phyloP scores from a whole-genome alignment of 2,329 filamentous ascomycete species.

The Stenocarpella maydis region DNA sequence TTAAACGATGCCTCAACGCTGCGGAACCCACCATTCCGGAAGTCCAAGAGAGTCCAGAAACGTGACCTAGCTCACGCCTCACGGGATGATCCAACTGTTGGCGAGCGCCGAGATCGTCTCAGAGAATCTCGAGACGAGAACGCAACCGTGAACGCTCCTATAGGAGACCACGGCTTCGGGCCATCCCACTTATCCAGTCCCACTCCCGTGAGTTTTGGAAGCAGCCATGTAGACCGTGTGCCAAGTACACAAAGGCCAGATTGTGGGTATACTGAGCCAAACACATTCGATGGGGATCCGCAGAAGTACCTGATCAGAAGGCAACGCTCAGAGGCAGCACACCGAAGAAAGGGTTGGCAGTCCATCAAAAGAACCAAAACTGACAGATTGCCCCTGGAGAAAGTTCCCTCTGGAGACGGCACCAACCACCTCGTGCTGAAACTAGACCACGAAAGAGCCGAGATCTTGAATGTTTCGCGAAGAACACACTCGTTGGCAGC shows the following conservation, averaged over 20 bases:
- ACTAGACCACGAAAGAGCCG: conserved; percentile 11
- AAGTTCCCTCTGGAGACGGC: conserved; percentile 30
- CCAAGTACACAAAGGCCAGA: neutral
- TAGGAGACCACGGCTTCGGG: neutral
- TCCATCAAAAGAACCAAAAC: conserved; percentile 38
- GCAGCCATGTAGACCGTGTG: neutral
- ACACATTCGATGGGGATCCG: conserved; percentile 26
- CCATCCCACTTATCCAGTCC: neutral
- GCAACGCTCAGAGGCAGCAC: conserved; percentile 35
- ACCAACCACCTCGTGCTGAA: conserved; percentile 36
- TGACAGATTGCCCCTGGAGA: conserved; percentile 41
- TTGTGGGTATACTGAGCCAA: neutral
- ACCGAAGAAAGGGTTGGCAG: conserved; percentile 31
- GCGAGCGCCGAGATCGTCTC: neutral
- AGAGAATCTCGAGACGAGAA: neutral
- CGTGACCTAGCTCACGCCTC: neutral
- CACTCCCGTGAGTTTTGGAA: neutral
- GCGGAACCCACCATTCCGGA: conserved; percentile 28
- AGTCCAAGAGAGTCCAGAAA: conserved; percentile 26
- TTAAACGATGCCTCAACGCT: conserved; percentile 11
- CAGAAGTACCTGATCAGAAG: conserved; percentile 37
- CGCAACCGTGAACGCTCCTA: neutral
- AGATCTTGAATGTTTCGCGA: conserved; percentile 13
- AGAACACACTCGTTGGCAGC: neutral
- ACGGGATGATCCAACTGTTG: neutral